Evolutionary conservation across 2,329 filamentous ascomycete species (phyloP).

Genomic region (Fusarium sp.): DNA sequence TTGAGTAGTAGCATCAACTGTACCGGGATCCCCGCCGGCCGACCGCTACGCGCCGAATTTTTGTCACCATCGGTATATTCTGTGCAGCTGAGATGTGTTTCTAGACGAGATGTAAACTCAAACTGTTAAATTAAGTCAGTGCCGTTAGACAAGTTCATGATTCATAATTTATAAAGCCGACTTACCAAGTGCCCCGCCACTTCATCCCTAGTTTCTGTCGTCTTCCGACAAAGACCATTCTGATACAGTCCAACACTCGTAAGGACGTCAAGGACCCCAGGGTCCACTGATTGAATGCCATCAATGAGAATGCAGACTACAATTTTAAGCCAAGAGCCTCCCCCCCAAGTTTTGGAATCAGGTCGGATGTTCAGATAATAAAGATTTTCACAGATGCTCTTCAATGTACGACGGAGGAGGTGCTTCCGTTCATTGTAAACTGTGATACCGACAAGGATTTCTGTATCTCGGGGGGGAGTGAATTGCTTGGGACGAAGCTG

Average conservation of each 20-base stretch:
- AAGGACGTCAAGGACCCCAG: conserved; percentile 89
- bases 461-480: conserved; percentile 62
- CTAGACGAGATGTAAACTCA: background rate
- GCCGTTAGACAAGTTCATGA: background rate
- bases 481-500: accelerated
- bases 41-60: too few relatives aligned
- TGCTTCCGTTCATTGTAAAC: conserved; percentile 99
- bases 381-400: conserved; percentile 98
- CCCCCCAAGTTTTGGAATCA: conserved; percentile 99
- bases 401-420: conserved; percentile 90
- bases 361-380: conserved; percentile 97
- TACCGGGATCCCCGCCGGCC: background rate
- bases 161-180: background rate
- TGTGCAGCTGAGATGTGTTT: background rate
- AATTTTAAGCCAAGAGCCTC: conserved; percentile 98
- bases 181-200: background rate
- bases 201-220: background rate
- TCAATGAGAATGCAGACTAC: conserved; percentile 96
- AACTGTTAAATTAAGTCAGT: background rate
- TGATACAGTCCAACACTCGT: conserved; percentile 95
- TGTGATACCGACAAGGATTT: conserved; percentile 94
- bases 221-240: conserved; percentile 94
- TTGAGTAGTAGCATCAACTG: background rate
- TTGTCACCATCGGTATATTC: background rate
- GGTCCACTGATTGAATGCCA: conserved; percentile 96